Evolutionary conservation across 768 basidiomycete genomes (phyloP).

Genomic region (Leccinum uliginosum): DNA sequence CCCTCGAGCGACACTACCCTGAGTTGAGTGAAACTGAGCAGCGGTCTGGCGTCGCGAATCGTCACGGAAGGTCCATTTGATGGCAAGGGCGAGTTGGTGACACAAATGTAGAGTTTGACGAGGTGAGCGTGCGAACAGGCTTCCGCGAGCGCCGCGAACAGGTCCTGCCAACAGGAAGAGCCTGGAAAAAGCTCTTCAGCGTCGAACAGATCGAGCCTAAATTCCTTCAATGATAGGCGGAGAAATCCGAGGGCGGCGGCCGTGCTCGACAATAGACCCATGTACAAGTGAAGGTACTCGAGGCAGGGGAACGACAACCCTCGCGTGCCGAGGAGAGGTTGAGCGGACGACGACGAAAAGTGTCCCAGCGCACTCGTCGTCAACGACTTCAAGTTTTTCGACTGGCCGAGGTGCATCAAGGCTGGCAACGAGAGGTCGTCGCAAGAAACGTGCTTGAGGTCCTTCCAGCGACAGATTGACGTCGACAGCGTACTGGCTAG

Average conservation of each 20-base stretch:
- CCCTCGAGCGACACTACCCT: conserved; percentile 16
- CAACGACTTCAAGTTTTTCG: conserved; percentile 13
- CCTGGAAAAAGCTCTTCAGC: conserved; percentile 8
- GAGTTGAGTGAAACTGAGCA: conserved; percentile 13
- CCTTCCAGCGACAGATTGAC: conserved; percentile 18
- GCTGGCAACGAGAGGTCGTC: conserved; percentile 19
- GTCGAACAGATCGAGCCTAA: conserved; percentile 22
- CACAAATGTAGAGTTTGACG: conserved; percentile 8
- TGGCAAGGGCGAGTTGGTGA: conserved; percentile 12
- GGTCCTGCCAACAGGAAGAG: conserved; percentile 5
- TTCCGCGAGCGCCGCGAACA: conserved; percentile 8
- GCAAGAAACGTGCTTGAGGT: conserved; percentile 17
- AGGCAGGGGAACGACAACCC: conserved; percentile 8
- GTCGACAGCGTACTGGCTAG: conserved; percentile 14
- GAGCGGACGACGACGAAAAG: conserved; percentile 9
- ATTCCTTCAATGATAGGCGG: conserved; percentile 12
- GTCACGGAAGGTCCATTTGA: not conserved
- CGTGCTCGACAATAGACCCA: conserved; percentile 8
- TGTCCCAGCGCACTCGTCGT: conserved; percentile 10
- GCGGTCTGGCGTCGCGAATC: conserved; percentile 11
- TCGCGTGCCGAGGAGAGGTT: not conserved
- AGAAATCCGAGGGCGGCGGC: conserved; percentile 7
- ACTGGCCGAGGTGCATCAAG: conserved; percentile 15
- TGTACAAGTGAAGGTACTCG: conserved; percentile 18
- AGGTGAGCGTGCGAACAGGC: conserved; percentile 14